Conservation (phyloP, 345 rosid genomes). For the Murraya koenigii region DNA sequence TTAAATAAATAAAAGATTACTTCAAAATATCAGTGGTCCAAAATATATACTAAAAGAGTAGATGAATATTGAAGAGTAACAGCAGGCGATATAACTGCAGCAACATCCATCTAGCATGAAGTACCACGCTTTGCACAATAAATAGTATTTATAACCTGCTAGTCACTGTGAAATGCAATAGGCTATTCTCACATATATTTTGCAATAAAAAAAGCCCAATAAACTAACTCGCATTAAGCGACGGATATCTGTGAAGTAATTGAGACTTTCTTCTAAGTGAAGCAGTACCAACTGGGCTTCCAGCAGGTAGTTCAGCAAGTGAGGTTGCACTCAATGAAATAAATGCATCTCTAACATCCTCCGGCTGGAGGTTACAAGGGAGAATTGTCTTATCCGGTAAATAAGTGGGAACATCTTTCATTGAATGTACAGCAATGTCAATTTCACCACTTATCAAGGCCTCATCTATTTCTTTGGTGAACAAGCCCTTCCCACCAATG, state of each 20-base stretch:
- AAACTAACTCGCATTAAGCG: background rate
- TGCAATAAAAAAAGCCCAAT: too few species aligned
- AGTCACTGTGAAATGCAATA: slow-evolving; percentile 37
- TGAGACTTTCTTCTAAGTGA: slow-evolving; percentile 97
- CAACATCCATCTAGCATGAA: too few species aligned
- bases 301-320: slow-evolving; percentile 75
- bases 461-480: slow-evolving; percentile 95
- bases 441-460: slow-evolving; percentile 78
- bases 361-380: slow-evolving; percentile 89
- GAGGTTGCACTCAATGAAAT: slow-evolving; percentile 63
- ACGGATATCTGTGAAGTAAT: slow-evolving; percentile 83
- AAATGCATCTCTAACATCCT: slow-evolving; percentile 96
- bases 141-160: background rate
- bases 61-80: background rate
- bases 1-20: slow-evolving; percentile 22
- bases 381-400: slow-evolving; percentile 75
- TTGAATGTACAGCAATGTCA: slow-evolving; percentile 96
- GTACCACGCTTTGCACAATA: background rate
- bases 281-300: slow-evolving; percentile 92
- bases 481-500: slow-evolving; percentile 95
- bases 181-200: too few species aligned
- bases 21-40: background rate
- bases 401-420: slow-evolving; percentile 98
- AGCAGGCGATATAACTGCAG: background rate
- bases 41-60: too few species aligned